Conservation (phyloP, 1,139 yeast genomes). For the Lodderomyces orthopsilosis region DNA sequence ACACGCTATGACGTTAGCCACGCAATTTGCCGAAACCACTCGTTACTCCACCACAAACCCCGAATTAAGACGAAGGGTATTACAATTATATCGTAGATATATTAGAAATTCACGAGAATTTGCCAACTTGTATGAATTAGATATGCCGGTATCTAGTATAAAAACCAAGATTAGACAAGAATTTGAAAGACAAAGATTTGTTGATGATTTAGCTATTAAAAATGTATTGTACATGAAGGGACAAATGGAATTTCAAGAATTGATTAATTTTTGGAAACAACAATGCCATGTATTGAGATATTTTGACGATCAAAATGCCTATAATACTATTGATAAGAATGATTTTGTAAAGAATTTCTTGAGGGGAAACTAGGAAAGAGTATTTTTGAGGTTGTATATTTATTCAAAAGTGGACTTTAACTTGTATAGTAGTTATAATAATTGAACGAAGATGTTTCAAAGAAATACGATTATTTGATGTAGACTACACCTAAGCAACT, state of each 20-base stretch:
- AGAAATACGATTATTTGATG: too few relatives aligned
- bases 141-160: constrained; percentile 77
- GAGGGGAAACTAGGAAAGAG: constrained; percentile 42
- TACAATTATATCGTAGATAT: constrained; percentile 71
- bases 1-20: constrained; percentile 56
- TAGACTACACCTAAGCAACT: too few relatives aligned
- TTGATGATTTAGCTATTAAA: constrained; percentile 59
- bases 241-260: constrained; percentile 88
- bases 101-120: constrained; percentile 63
- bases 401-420: neutral
- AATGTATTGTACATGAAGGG: constrained; percentile 78
- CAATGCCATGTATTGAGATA: constrained; percentile 81
- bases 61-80: constrained; percentile 63
- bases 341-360: constrained; percentile 71
- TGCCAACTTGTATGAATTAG: constrained; percentile 72
- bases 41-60: constrained; percentile 60
- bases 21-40: constrained; percentile 84
- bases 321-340: constrained; percentile 47
- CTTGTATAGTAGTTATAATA: too few relatives aligned
- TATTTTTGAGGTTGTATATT: neutral
- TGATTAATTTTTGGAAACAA: constrained; percentile 89
- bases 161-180: constrained; percentile 87
- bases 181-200: constrained; percentile 79
- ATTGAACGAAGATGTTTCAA: too few relatives aligned
- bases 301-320: constrained; percentile 64